A percentile compares a stretch with the other conserved stretches of the same genome.
Evolutionary conservation across 495 filamentous ascomycete genomes (phyloP).

Genomic region (Parachaetomium inaequale): DNA sequence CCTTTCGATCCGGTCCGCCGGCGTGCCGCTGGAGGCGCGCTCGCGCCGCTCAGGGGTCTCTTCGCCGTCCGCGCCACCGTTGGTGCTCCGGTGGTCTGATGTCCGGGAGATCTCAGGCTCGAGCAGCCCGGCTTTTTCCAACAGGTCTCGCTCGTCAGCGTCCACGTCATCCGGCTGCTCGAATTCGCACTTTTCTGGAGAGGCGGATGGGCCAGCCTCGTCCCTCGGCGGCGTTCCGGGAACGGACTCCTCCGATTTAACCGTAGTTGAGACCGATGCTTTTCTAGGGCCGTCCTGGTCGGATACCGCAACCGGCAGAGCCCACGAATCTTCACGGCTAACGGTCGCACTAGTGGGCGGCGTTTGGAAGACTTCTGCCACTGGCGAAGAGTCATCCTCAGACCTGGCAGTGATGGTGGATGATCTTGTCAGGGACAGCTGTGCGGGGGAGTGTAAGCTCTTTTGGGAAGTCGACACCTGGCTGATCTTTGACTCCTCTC

Average conservation of each 20-base stretch:
- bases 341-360: slow-evolving; percentile 47
- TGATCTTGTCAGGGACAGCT: slow-evolving; percentile 30
- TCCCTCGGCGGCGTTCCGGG: slow-evolving; percentile 32
- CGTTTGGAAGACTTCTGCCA: slow-evolving; percentile 44
- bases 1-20: slow-evolving; percentile 46
- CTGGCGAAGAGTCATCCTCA: slow-evolving; percentile 36
- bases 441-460: slow-evolving; percentile 33
- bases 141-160: slow-evolving; percentile 47
- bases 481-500: slow-evolving; percentile 31
- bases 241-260: slow-evolving; percentile 36
- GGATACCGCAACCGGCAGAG: slow-evolving; percentile 48
- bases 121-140: slow-evolving; percentile 51
- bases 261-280: slow-evolving; percentile 40
- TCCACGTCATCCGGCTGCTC: slow-evolving; percentile 41
- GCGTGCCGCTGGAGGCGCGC: slow-evolving; percentile 27
- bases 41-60: slow-evolving; percentile 35
- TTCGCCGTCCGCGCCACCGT: slow-evolving; percentile 28
- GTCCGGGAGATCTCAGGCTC: slow-evolving; percentile 19
- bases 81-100: slow-evolving; percentile 22
- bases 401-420: slow-evolving; percentile 29
- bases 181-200: slow-evolving; percentile 24
- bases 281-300: slow-evolving; percentile 36
- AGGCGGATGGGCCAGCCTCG: slow-evolving; percentile 21
- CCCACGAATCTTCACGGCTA: slow-evolving; percentile 49
- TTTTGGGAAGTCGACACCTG: slow-evolving; percentile 24